Base-by-base conservation (phyloP, 2,329 filamentous ascomycete genomes). In the Verticillium dahliae region DNA sequence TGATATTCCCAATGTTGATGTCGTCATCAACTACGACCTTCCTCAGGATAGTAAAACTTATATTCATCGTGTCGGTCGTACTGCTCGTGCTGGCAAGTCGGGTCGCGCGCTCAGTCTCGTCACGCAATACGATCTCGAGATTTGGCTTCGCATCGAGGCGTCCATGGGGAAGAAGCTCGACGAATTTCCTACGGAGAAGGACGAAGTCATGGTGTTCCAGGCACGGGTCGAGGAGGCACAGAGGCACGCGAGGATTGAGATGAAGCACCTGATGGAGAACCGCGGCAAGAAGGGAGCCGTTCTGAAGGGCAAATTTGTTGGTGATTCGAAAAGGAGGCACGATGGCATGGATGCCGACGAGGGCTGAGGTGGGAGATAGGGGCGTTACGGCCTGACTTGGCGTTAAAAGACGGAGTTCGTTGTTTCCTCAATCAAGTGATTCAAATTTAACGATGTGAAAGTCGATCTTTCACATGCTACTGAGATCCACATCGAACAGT, bases 1-100 rank as follows among this genome's bases (percentile, higher is more conserved):
- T 6, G 93, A 97, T 79, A 96, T 97, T 56, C 92, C 92, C 13
- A 89, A 86, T n/a, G 92, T 97, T 13, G 92, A 96, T 66, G 78
- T 94, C 0, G 91, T 97, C 2, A 74, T 97, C 66, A 97, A 97
- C 76, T 90, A 88, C 67, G 92, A 97, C 69, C 77, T 97, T 2
- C 91, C 92, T 0, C 84, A 87, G 34, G 91, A 96, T 74, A 90
- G 86, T 68, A 96, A 96, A 76, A 97, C 92, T 0, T 96, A 96
- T 69, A 90, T 97, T 37, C 92, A 97, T 74, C 85, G 92, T 59
- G 92, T 97, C 1, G 92, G 92, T 22, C 89, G 92, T 67, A 97
- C 92, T 0, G 92, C 92, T 0, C 86, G 92, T 74, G 92, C 92
- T 0, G 92, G 92, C 35, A 93, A 93, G 73, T 88, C 88, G 1